A percentile compares a stretch with the other conserved stretches of the same genome.
phyloP scores from a whole-genome alignment of 2,329 filamentous ascomycete species.

The Fusarium scirpi region DNA sequence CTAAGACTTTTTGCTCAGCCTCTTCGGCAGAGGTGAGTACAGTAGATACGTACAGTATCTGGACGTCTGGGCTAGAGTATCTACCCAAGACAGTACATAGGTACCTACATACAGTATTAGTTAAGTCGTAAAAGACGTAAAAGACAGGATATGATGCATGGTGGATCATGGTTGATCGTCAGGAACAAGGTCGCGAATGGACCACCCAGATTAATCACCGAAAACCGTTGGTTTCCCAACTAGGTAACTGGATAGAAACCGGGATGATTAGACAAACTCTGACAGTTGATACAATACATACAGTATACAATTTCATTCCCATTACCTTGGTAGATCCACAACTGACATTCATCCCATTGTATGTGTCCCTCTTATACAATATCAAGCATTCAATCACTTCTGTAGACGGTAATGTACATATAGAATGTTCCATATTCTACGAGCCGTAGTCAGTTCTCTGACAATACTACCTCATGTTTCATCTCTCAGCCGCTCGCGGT shows the following conservation, averaged over 20 bases:
- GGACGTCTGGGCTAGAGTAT: neutral
- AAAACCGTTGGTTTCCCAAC: slow-evolving; percentile 17
- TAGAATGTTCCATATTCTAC: neutral
- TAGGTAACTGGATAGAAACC: slow-evolving; percentile 7
- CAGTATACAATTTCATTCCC: neutral
- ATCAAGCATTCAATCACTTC: neutral
- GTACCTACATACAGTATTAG: neutral
- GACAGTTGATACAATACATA: slow-evolving; percentile 3
- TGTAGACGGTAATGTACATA: neutral
- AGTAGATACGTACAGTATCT: neutral
- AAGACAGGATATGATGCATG: neutral
- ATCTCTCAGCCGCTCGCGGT: slow-evolving; percentile 24
- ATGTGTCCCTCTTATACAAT: neutral
- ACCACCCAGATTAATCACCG: slow-evolving; percentile 33
- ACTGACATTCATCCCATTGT: neutral
- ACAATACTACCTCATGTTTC: slow-evolving; percentile 16
- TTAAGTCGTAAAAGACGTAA: slow-evolving; percentile 6
- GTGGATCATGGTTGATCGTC: slow-evolving; percentile 20
- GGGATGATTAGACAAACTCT: neutral
- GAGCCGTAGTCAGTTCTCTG: neutral
- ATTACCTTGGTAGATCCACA: slow-evolving; percentile 8
- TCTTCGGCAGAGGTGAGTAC: slow-evolving; percentile 13
- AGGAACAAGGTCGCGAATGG: neutral
- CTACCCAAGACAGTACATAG: neutral
- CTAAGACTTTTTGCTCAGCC: slow-evolving; percentile 15